phyloP scores from a whole-genome alignment of 2,329 filamentous ascomycete genomes.

The Exophiala bonariae region DNA sequence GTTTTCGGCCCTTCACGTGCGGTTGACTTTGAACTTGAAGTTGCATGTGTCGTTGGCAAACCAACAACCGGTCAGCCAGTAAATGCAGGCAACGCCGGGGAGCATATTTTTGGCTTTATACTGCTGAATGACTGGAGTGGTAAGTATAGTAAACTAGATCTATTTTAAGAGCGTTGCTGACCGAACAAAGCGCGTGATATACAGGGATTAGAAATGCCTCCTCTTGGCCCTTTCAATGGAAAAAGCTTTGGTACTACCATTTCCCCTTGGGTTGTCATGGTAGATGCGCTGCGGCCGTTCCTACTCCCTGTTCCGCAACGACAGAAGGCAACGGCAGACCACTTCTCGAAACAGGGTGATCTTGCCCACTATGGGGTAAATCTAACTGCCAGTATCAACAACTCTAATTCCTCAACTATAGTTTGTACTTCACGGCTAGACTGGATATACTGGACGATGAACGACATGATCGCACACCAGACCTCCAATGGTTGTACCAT shows the following conservation, averaged over 20 bases:
- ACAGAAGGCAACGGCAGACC: too few species aligned
- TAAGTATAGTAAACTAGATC: too few species aligned
- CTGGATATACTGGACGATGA: constrained; percentile 33
- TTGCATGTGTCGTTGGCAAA: constrained; percentile 70
- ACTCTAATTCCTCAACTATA: too few species aligned
- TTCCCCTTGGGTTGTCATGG: constrained; percentile 62
- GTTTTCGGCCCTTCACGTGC: constrained; percentile 62
- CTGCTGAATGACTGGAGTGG: constrained; percentile 85
- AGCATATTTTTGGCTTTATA: constrained; percentile 75
- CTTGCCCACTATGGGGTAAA: too few species aligned
- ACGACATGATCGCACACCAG: constrained; percentile 34
- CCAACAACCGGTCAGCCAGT: constrained; percentile 64
- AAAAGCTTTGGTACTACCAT: constrained; percentile 63
- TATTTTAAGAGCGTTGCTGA: too few species aligned
- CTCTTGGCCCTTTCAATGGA: constrained; percentile 61
- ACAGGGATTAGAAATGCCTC: constrained; percentile 28
- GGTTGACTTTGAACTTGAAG: constrained; percentile 76
- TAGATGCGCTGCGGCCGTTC: constrained; percentile 51
- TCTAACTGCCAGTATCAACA: too few species aligned
- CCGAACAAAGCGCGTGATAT: constrained; percentile 16
- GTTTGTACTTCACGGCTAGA: too few species aligned
- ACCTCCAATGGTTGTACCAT: constrained; percentile 32
- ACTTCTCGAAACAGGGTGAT: too few species aligned
- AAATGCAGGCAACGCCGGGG: constrained; percentile 62
- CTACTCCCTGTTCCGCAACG: too few species aligned